A percentile compares a stretch with the other conserved stretches of the same genome.
These are phyloP conservation scores for Trichoderma arundinaceum DNA, from an alignment of 2,329 filamentous ascomycete species.

Conservation along the genomic window DNA sequence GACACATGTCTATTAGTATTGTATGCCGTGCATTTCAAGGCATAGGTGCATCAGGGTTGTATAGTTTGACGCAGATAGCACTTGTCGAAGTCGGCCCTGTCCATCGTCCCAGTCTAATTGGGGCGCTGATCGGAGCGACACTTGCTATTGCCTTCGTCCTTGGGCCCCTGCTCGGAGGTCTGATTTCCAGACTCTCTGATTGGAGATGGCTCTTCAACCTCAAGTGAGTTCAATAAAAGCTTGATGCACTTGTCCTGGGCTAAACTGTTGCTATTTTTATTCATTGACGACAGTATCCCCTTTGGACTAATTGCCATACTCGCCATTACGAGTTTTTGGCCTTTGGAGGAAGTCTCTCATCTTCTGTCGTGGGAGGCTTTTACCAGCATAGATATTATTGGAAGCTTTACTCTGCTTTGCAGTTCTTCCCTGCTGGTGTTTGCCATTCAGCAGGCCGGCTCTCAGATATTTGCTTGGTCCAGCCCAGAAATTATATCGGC, in stretches of 20 bases:
- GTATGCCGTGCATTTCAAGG: slow-evolving; percentile 64
- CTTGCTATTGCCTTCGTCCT: slow-evolving; percentile 63
- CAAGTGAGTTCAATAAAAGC: slow-evolving; percentile 54
- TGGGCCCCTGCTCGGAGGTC: slow-evolving; percentile 63
- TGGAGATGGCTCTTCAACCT: slow-evolving; percentile 68
- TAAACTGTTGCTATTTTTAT: slow-evolving; percentile 34
- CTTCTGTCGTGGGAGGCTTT: slow-evolving; percentile 52
- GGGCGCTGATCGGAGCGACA: slow-evolving; percentile 60
- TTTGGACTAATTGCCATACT: slow-evolving; percentile 55
- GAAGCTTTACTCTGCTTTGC: slow-evolving; percentile 55
- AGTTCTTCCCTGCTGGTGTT: slow-evolving; percentile 62
- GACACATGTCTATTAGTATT: slow-evolving; percentile 51
- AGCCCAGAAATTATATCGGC: slow-evolving; percentile 57
- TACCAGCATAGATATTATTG: slow-evolving; percentile 58
- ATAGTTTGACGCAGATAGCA: slow-evolving; percentile 63
- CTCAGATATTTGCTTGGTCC: slow-evolving; percentile 57
- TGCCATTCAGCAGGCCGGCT: slow-evolving; percentile 62
- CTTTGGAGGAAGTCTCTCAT: slow-evolving; percentile 45
- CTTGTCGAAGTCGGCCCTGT: slow-evolving; percentile 62
- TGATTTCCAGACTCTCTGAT: slow-evolving; percentile 57
- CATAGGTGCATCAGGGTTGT: slow-evolving; percentile 65
- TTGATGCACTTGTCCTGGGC: neutral
- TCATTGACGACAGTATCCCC: slow-evolving; percentile 50
- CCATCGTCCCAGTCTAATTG: slow-evolving; percentile 58
- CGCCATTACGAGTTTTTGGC: slow-evolving; percentile 55